Percentiles rank a stretch among this genome's conserved stretches.
These are phyloP conservation scores for Colletotrichum phormii DNA, from an alignment of 2,329 filamentous ascomycete species.

Conservation along the genomic window DNA sequence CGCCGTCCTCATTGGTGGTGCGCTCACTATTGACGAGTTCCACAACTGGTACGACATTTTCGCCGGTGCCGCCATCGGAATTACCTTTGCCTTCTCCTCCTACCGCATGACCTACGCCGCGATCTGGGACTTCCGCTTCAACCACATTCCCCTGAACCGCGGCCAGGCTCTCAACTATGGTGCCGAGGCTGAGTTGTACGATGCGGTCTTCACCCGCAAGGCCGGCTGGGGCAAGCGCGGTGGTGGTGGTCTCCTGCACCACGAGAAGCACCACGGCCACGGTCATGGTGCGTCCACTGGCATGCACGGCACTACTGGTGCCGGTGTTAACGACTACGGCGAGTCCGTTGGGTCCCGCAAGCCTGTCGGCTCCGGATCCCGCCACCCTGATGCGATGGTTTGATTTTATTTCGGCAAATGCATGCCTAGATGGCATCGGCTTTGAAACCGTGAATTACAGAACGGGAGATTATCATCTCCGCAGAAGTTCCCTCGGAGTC, in stretches of 20 bases:
- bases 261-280: constrained; percentile 38
- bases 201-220: constrained; percentile 68
- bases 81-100: constrained; percentile 70
- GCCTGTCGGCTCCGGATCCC: constrained; percentile 27
- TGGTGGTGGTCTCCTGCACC: constrained; percentile 36
- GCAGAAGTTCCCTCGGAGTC: neutral
- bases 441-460: neutral
- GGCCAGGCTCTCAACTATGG: constrained; percentile 65
- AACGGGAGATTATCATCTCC: neutral
- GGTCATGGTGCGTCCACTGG: constrained; percentile 9
- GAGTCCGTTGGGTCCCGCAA: constrained; percentile 19
- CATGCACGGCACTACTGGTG: neutral
- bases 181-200: constrained; percentile 58
- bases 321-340: neutral
- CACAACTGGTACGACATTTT: constrained; percentile 84
- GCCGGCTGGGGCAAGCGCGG: constrained; percentile 66
- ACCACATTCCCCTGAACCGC: constrained; percentile 73
- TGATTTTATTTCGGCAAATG: neutral
- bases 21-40: constrained; percentile 78
- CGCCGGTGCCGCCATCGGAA: constrained; percentile 74
- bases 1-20: constrained; percentile 75
- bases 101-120: constrained; percentile 77
- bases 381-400: constrained; percentile 26
- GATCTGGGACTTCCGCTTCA: constrained; percentile 75
- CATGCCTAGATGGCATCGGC: neutral